These are phyloP conservation scores for Aspergillus ruber DNA, from an alignment of 2,329 filamentous ascomycete species.

Conservation along the genomic window DNA sequence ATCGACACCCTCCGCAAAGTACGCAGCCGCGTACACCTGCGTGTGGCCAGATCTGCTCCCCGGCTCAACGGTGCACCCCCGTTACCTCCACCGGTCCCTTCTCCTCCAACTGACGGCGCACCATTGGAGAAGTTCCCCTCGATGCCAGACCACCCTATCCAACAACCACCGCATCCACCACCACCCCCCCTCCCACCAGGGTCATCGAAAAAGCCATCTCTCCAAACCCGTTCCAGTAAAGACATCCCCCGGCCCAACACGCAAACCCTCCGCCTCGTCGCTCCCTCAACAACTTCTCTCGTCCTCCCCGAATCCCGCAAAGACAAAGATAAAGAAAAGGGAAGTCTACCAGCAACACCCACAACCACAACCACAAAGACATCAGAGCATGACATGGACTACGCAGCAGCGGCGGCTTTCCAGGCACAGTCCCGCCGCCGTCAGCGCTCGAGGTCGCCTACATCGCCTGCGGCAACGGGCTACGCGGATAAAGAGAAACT, in stretches of 20 bases:
- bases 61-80: conserved; percentile 16
- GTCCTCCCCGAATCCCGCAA: conserved; percentile 20
- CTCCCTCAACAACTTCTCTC: conserved; percentile 30
- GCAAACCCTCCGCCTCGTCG: conserved; percentile 29
- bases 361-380: not conserved
- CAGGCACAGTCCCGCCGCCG: conserved; percentile 30
- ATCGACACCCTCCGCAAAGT: conserved; percentile 37
- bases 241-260: conserved; percentile 19
- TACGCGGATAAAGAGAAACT: conserved; percentile 22
- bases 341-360: not conserved
- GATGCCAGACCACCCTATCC: conserved; percentile 18
- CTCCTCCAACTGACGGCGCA: conserved; percentile 5
- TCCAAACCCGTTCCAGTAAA: conserved; percentile 14
- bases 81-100: not conserved
- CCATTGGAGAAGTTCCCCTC: conserved; percentile 23
- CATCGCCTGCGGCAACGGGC: conserved; percentile 11
- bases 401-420: conserved; percentile 29
- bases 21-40: conserved; percentile 33
- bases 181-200: not conserved
- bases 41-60: conserved; percentile 31
- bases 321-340: conserved; percentile 14
- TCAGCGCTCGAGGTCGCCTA: conserved; percentile 20
- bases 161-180: conserved; percentile 10
- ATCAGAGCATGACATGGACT: conserved; percentile 24
- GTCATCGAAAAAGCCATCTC: not conserved